Evolutionary conservation across 2,329 filamentous ascomycete genomes (phyloP), one percentile per base, ranked within the genome.

Genomic region (Blastomyces percursus): DNA sequence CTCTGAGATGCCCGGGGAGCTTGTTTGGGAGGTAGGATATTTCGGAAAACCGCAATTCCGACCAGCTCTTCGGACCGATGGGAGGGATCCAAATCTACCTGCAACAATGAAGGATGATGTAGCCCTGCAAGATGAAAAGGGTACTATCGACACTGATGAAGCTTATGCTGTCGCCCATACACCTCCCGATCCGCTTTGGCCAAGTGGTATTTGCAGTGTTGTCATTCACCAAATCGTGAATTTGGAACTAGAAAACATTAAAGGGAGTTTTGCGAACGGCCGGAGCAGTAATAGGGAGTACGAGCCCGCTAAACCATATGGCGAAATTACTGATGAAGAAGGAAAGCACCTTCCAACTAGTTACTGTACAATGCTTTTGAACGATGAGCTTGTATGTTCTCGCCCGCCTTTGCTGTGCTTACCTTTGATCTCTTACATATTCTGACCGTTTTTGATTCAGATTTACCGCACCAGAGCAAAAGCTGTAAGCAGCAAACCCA

Each of bases 1-100:
- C 14, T 93, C 85, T 67, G 83, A 84, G 59, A 97, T 97, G 91
- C 94, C 94, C 0, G 93, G 94, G 35, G 87, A 96, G 71, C 82
- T 99, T 48, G 87, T 95, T 71, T 97, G 93, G 93, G 93, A 96
- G 74, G 91, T 97, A 56, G 94, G 93, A 7, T 97, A 89, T 77
- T 97, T 96, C 69, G 87, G 87, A 68, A 96, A 96, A 78, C 91
- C 92, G 0, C 86, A 91, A 67, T 91, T 96, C 77, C 84, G 93
- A 61, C 85, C 87, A 66, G 90, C 91, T 14, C 81, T 97, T 55
- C 84, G 90, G 50, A 96, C 91, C 0, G 89, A 95, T 71, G 93
- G 93, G 52, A 90, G 91, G 76, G 89, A 96, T 72, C 82, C 86
- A 63, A 86, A 83, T 64, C 80, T 96, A 2, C 91, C 91, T 2